Evolutionary conservation across 768 basidiomycete species (phyloP), one percentile per base, ranked within the genome.

Genomic region (Termitomyces sp.): DNA sequence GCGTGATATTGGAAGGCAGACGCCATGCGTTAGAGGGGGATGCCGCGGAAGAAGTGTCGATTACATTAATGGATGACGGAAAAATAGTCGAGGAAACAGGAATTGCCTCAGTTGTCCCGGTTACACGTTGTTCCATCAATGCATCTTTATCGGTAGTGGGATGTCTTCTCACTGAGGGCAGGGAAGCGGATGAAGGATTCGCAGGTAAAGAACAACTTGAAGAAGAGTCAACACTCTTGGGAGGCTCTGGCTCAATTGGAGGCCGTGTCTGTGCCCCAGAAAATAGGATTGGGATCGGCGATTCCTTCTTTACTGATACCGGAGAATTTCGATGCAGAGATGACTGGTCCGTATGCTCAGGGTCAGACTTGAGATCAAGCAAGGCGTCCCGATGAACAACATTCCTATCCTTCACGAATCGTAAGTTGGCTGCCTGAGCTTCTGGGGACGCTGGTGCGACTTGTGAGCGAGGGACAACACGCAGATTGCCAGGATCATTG

Each of bases 341-440:
- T 13, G 57, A 45, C 11, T 52, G 53, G 32, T 65, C 58, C 16
- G 61, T 51, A 38, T 36, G 20, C 15, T 46, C 46, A 36, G 38
- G 4, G 20, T 35, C 20, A 56, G 65, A 24, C 44, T 63, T 51
- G 61, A 64, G 38, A 61, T 66, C 13, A 7, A 8, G 22, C 40
- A 18, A 45, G n/a, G 54, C 56, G 42, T 68, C 64, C 64, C 63
- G 56, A 15, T 59, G n/a, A 42, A 63, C 57, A 18, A 54, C 64
- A 40, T 66, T 65, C 4, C 58, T 64, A 16, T 71, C 63, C 42
- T 69, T 63, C 4, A 71, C 65, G 36, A 61, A 65, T 4, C 71
- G 69, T 35, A 74, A 48, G 63, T 75, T 75, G 40, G 66, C 65
- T 20, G 67, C 65, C 55, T 74, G 72, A 4, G 69, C 70, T 62